phyloP scores from a whole-genome alignment of 805 yeast genomes.

The Starmerella kuoi region DNA sequence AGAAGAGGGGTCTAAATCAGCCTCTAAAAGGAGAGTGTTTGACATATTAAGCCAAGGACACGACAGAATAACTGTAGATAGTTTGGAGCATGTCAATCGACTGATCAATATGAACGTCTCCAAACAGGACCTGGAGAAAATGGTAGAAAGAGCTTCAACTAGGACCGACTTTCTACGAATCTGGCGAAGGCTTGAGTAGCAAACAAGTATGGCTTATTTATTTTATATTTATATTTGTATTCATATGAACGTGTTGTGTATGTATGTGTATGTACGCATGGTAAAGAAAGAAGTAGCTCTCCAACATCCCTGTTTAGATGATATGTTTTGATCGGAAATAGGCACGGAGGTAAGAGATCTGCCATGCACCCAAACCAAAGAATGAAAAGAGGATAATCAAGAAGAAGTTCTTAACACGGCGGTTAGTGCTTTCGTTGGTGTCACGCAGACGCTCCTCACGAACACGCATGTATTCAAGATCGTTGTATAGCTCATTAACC shows the following conservation, averaged over 20 bases:
- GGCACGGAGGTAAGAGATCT: conserved; percentile 78
- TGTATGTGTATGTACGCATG: no score
- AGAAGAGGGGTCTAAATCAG: neutral
- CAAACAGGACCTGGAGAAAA: conserved; percentile 25
- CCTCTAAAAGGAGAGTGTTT: conserved; percentile 12
- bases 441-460: conserved; percentile 92
- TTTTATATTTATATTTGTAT: no score
- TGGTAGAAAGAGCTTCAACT: conserved; percentile 25
- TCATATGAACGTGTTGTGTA: neutral
- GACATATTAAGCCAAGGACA: conserved; percentile 15
- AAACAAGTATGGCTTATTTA: no score
- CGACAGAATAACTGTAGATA: conserved; percentile 22
- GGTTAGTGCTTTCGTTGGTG: conserved; percentile 91
- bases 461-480: conserved; percentile 66
- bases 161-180: conserved; percentile 22
- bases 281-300: no score
- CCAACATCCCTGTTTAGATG: conserved; percentile 24
- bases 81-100: conserved; percentile 22
- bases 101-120: conserved; percentile 24
- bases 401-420: conserved; percentile 83
- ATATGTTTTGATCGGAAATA: conserved; percentile 52
- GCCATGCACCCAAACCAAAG: conserved; percentile 80
- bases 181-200: conserved; percentile 15
- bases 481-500: conserved; percentile 67
- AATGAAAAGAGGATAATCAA: conserved; percentile 54